These are phyloP conservation scores for Talaromyces proteolyticus DNA, from an alignment of 495 filamentous ascomycete species.

Conservation along the genomic window DNA sequence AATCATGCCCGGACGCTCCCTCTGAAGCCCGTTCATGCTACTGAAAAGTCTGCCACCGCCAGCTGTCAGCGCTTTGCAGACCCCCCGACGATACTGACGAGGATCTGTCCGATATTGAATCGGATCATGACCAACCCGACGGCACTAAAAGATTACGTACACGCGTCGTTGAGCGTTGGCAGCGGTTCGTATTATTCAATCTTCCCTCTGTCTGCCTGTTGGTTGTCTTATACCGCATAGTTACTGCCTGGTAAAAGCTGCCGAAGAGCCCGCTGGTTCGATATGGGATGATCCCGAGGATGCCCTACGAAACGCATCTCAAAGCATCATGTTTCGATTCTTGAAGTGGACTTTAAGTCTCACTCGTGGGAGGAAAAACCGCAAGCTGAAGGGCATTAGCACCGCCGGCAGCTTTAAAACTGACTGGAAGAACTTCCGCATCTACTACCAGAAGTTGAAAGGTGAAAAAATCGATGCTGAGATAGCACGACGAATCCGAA, in stretches of 20 bases:
- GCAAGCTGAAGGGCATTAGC: constrained; percentile 10
- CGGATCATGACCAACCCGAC: not conserved
- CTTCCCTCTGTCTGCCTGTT: not conserved
- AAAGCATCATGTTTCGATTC: constrained; percentile 12
- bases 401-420: constrained; percentile 12
- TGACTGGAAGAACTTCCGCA: constrained; percentile 12
- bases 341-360: constrained; percentile 15
- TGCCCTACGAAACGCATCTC: constrained; percentile 1
- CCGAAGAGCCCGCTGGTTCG: not conserved
- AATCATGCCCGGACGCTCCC: not conserved
- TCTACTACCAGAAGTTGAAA: constrained; percentile 13
- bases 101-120: not conserved
- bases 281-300: too few relatives aligned
- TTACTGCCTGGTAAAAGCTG: not conserved
- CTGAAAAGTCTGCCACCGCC: not conserved
- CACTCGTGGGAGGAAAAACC: constrained; percentile 7
- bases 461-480: constrained; percentile 8
- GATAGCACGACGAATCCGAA: constrained; percentile 7
- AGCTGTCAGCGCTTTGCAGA: not conserved
- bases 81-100: not conserved
- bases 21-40: not conserved
- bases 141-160: not conserved
- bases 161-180: not conserved
- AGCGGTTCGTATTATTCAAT: not conserved
- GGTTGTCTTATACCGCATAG: not conserved